Evolutionary conservation across 495 filamentous ascomycete genomes (phyloP), one percentile per base, ranked within the genome.

Genomic region (Apiosordaria backusii): DNA sequence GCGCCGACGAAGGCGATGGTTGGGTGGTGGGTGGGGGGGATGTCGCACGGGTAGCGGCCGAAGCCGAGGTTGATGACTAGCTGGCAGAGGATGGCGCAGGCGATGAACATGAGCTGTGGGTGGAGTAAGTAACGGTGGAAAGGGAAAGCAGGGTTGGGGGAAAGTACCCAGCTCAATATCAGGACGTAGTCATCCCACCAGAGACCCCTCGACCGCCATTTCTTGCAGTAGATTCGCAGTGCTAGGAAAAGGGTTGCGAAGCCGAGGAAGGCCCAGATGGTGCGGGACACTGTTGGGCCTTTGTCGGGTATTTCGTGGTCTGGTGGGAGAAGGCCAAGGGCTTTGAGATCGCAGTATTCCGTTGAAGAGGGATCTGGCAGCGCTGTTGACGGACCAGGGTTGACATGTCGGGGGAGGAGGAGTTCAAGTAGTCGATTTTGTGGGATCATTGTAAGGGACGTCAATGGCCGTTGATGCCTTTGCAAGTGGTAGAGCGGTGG

Each of bases 141-240:
- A 23, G 27, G 60, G 45, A 19, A 65, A 60, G 52, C 70, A 29
- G 64, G 70, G 25, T 6, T 16, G 9, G 25, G 29, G 18, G 26
- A 50, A 26, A 69, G n/a, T 62, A 76, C 73, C 69, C 71, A 77
- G 45, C 65, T 53, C 1, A 59, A 55, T 25, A 74, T 21, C 27
- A 77, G 40, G 21, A 74, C 25, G 50, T 69, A 67, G 23, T 76
- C 76, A 29, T 76, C 75, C 72, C 71, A 74, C 72, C 75, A 77
- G 13, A 78, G 26, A 1, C 63, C 57, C 5, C 69, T 24, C n/a
- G 60, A 62, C 21, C 70, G 50, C 53, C 65, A 61, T 0, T 68
- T 22, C 66, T 78, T 78, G 66, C 68, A 70, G 61, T 74, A 77
- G 21, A 76, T 24, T 0, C 76, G 69, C 2, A 78, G 66, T 16